Evolutionary conservation across 805 yeast species (phyloP).

Genomic region (Yamadazyma kitorensis): DNA sequence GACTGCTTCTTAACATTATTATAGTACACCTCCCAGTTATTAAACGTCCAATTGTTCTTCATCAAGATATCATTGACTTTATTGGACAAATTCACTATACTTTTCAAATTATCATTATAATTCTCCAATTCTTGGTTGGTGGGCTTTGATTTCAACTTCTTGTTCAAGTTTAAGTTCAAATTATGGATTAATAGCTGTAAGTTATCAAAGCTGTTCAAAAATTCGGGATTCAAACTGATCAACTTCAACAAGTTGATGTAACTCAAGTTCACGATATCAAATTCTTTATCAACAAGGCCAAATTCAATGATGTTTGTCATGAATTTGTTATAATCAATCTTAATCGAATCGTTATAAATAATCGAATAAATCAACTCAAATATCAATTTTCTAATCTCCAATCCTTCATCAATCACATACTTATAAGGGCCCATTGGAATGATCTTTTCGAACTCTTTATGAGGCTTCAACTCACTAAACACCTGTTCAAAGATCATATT

Average conservation of each 20-base stretch:
- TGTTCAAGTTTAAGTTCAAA: conserved; percentile 33
- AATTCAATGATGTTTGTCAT: conserved; percentile 41
- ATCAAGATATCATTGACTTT: conserved; percentile 8
- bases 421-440: conserved; percentile 87
- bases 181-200: conserved; percentile 36
- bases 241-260: conserved; percentile 40
- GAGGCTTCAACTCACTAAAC: conserved; percentile 52
- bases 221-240: conserved; percentile 31
- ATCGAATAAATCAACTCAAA: conserved; percentile 68
- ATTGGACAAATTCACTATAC: conserved; percentile 10
- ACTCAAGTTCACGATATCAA: conserved; percentile 54
- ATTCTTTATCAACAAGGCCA: conserved; percentile 61
- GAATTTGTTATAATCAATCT: conserved; percentile 29
- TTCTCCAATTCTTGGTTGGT: conserved; percentile 67
- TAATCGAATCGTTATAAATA: conserved; percentile 23
- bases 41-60: conserved; percentile 11
- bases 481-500: conserved; percentile 43
- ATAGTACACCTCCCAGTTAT: conserved; percentile 12
- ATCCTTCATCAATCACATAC: conserved; percentile 75
- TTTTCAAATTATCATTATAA: conserved; percentile 40
- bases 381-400: conserved; percentile 67
- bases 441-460: conserved; percentile 55
- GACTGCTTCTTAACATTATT: conserved; percentile 7
- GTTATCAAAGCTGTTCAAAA: conserved; percentile 14
- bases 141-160: conserved; percentile 56